Evolutionary conservation across 2,329 filamentous ascomycete species (phyloP).

Genomic region (Pyricularia grisea): DNA sequence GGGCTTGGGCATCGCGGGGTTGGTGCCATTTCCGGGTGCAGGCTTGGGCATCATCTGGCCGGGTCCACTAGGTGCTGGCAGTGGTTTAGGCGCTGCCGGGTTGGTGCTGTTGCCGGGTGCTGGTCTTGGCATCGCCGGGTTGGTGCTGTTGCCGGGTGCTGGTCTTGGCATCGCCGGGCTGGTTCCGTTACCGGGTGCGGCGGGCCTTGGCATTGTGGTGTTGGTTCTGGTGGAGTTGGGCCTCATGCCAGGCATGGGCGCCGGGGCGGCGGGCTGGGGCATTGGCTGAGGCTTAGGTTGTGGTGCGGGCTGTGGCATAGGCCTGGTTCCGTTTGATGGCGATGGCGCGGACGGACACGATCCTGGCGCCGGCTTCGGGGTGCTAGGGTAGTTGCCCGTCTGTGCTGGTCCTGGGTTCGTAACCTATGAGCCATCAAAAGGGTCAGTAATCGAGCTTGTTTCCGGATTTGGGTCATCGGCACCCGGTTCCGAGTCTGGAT

Average conservation of each 20-base stretch:
- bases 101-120: background rate
- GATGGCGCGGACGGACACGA: no score
- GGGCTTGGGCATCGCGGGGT: no score
- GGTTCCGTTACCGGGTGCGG: no score
- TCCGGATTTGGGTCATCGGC: background rate
- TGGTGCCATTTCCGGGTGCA: no score
- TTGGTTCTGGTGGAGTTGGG: background rate
- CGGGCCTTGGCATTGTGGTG: background rate
- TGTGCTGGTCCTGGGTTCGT: constrained; percentile 23
- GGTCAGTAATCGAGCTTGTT: background rate
- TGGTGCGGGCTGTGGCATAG: background rate
- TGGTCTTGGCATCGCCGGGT: no score
- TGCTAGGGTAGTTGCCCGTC: background rate
- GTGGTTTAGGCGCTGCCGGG: background rate
- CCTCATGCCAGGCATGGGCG: background rate
- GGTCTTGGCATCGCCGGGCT: no score
- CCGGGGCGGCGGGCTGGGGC: no score
- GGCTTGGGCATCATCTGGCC: background rate
- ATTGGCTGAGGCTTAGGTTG: no score
- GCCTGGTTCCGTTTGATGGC: background rate
- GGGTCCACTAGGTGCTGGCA: background rate
- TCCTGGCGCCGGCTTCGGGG: background rate
- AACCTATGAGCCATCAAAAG: background rate
- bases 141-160: no score
- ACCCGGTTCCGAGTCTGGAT: background rate